Conservation (phyloP, 2,329 filamentous ascomycete genomes). For the Fusarium keratoplasticum region DNA sequence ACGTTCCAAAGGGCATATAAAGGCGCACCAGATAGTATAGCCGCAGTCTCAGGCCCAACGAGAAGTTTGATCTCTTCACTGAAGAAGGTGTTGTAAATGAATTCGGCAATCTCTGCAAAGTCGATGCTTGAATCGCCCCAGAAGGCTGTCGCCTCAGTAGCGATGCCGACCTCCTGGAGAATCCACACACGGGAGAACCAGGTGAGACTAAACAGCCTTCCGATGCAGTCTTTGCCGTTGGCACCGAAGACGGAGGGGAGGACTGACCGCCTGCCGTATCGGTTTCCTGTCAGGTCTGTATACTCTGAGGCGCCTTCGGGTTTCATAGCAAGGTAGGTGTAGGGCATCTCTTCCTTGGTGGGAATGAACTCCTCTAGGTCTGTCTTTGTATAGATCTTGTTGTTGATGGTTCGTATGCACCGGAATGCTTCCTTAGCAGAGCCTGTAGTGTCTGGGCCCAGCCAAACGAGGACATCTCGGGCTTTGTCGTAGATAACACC, state of each 20-base stretch:
- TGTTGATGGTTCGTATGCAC: constrained; percentile 6
- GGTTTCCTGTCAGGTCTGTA: background rate
- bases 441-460: background rate
- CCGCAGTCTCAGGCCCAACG: background rate
- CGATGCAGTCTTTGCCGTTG: background rate
- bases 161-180: constrained; percentile 4
- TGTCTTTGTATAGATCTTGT: constrained; percentile 3
- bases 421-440: constrained; percentile 12
- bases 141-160: background rate
- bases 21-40: background rate
- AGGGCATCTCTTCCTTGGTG: background rate
- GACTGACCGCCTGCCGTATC: background rate
- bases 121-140: constrained; percentile 10
- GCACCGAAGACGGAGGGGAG: background rate
- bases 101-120: constrained; percentile 10
- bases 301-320: background rate
- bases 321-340: background rate
- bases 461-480: constrained; percentile 10
- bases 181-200: constrained; percentile 21
- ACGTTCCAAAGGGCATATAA: constrained; percentile 16
- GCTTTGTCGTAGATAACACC: constrained; percentile 16
- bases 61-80: background rate
- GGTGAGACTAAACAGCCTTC: background rate
- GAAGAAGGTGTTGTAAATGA: constrained; percentile 11
- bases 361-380: constrained; percentile 3